Evolutionary conservation across 2,329 filamentous ascomycete species (phyloP).

Genomic region (Whalleya microplaca): DNA sequence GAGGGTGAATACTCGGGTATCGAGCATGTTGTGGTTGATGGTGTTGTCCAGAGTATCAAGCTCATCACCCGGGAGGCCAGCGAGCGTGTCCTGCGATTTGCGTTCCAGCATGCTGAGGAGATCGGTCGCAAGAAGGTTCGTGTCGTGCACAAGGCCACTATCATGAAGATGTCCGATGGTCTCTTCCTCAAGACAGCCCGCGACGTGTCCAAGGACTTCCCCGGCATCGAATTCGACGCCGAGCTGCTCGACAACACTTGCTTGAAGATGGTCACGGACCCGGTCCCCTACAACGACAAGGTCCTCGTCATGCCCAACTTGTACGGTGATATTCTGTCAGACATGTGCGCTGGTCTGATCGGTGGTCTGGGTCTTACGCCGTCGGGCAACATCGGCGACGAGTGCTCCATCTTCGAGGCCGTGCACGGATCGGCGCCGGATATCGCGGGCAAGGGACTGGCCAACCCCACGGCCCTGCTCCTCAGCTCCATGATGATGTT

Average conservation of each 20-base stretch:
- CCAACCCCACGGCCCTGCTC: conserved; percentile 95
- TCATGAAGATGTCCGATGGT: conserved; percentile 99
- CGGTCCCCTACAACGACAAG: conserved; percentile 97
- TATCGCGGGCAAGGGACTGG: conserved; percentile 93
- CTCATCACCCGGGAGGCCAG: conserved; percentile 95
- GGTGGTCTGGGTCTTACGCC: conserved; percentile 96
- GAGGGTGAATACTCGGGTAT: conserved; percentile 99
- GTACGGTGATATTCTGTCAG: conserved; percentile 98
- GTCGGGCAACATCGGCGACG: conserved; percentile 97
- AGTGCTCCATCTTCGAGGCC: conserved; percentile 99
- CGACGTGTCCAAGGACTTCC: conserved; percentile 92
- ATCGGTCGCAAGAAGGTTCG: conserved; percentile 96
- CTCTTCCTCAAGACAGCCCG: conserved; percentile 90
- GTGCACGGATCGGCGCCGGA: conserved; percentile 97
- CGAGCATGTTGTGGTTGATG: conserved; percentile 96
- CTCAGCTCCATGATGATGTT: conserved; percentile 99
- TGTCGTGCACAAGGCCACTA: conserved; percentile 99
- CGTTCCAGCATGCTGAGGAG: conserved; percentile 95
- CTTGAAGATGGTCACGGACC: conserved; percentile 98
- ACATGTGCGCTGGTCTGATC: conserved; percentile 99
- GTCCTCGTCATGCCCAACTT: conserved; percentile 98
- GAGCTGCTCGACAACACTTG: conserved; percentile 99
- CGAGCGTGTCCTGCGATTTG: conserved; percentile 94
- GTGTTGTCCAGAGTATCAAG: conserved; percentile 99
- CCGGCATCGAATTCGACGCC: conserved; percentile 92